A percentile compares a stretch with the other conserved stretches of the same genome.
phyloP scores from a whole-genome alignment of 192 early-diverging fungal genomes.

The Coemansia pectinata region DNA sequence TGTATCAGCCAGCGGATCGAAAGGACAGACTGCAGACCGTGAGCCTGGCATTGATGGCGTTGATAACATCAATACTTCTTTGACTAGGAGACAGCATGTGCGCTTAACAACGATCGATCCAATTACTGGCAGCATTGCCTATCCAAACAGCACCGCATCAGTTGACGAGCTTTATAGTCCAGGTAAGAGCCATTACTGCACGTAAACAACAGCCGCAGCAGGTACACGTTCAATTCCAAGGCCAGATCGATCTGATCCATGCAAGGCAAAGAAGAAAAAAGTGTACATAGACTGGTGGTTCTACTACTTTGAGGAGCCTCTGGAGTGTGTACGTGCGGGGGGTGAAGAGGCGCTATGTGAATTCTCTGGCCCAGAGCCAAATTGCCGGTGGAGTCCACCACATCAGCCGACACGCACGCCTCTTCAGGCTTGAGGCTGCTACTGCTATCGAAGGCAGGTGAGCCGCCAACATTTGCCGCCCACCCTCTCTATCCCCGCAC shows the following conservation, averaged over 20 bases:
- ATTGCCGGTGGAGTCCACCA: neutral
- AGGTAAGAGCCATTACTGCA: conserved; percentile 23
- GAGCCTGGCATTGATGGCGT: neutral
- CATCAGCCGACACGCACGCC: neutral
- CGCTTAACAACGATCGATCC: conserved; percentile 51
- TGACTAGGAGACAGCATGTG: conserved; percentile 28
- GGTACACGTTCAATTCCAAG: neutral
- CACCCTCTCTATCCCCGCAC: conserved; percentile 7
- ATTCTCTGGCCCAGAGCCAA: neutral
- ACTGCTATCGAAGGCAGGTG: neutral
- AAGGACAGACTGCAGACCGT: neutral
- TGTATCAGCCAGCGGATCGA: conserved; percentile 4
- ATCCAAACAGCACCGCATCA: neutral
- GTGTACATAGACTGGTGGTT: neutral
- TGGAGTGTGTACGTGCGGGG: neutral
- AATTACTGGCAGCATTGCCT: conserved; percentile 32
- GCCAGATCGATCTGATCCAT: neutral
- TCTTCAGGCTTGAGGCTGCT: neutral
- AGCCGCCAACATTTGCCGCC: neutral
- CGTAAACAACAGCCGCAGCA: neutral
- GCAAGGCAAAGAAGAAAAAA: neutral
- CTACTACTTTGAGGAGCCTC: neutral
- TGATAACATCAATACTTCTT: neutral
- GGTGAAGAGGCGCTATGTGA: neutral
- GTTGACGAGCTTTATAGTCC: conserved; percentile 17